Evolutionary conservation across 768 basidiomycete genomes (phyloP), one percentile per base, ranked within the genome.

Genomic region (Neoboletus brunneissimus): DNA sequence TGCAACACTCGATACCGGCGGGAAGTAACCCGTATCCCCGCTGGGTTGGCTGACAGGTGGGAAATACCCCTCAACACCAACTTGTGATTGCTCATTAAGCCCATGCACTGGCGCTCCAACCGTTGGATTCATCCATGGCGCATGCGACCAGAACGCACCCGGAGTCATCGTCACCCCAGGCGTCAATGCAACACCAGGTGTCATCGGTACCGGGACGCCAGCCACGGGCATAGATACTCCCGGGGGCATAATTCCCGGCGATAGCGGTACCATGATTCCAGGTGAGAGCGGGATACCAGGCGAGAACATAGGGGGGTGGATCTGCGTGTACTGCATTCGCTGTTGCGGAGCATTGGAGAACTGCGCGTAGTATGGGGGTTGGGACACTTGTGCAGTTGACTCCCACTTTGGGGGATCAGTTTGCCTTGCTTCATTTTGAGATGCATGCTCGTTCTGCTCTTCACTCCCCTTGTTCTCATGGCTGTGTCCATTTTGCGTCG

Each of bases 101-200:
- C 56, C 68, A 47, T 76, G 77, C 27, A 81, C 75, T 0, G 85
- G 86, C 27, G 84, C 86, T 41, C 85, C 86, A 1, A 84, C 82
- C 11, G 82, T 78, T n/a, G 84, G 75, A 58, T 86, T 85, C 53
- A 84, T 76, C 68, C 72, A 76, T 44, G 79, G 73, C 77, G 81
- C 34, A 80, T 84, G 60, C 73, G 82, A 48, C 84, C 85, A 93
- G 71, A 87, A 88, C 38, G 83, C 82, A 15, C 85, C 88, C 29
- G 89, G 88, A 16, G 82, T 84, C 81, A 91, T 87, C 16, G 84
- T 77, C 13, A 83, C 76, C 25, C 83, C 85, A 1, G 91, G 90
- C 0, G 89, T 71, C 59, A 71, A 49, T 16, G 69, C 60, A 45
- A 68, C 68, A 4, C 67, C 67, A 5, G 67, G 67, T 11, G 67